Evolutionary conservation across 1,284 basidiomycete species (phyloP).

Genomic region (Malassezia globosa): DNA sequence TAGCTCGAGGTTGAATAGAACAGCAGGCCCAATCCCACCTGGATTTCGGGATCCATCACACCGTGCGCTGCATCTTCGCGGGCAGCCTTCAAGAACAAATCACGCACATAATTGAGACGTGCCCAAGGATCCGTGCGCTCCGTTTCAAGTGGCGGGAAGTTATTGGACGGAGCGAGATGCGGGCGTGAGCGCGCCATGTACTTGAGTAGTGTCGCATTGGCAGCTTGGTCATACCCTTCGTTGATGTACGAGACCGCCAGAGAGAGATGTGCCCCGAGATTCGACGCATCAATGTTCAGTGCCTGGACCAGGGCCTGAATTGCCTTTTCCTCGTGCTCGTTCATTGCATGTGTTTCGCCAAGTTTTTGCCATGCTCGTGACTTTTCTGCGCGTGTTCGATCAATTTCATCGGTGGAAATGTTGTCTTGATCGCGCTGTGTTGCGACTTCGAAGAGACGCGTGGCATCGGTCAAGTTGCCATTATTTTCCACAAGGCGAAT

Average conservation of each 20-base stretch:
- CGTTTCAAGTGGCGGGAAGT: conserved; percentile 50
- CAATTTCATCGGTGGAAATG: conserved; percentile 54
- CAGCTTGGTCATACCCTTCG: conserved; percentile 78
- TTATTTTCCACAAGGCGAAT: conserved; percentile 60
- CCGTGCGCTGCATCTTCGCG: conserved; percentile 54
- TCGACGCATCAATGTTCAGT: conserved; percentile 59
- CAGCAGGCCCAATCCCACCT: conserved; percentile 81
- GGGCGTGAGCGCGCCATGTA: conserved; percentile 76
- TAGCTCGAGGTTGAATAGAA: conserved; percentile 77
- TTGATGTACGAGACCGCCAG: conserved; percentile 96
- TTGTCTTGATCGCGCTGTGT: conserved; percentile 46
- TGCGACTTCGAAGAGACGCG: conserved; percentile 72
- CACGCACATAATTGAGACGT: conserved; percentile 67
- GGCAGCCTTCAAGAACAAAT: conserved; percentile 73
- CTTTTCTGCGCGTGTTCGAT: conserved; percentile 54
- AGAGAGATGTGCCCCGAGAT: conserved; percentile 52
- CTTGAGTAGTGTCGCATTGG: conserved; percentile 73
- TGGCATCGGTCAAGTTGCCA: conserved; percentile 73
- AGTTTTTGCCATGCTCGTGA: conserved; percentile 87
- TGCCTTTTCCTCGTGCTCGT: conserved; percentile 60
- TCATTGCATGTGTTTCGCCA: conserved; percentile 89
- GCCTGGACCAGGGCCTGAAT: conserved; percentile 53
- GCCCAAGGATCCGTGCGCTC: conserved; percentile 62
- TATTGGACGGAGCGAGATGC: conserved; percentile 52
- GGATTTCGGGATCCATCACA: conserved; percentile 75